Base-by-base conservation (phyloP, 2,329 filamentous ascomycete genomes). In the Calycina herbarum region DNA sequence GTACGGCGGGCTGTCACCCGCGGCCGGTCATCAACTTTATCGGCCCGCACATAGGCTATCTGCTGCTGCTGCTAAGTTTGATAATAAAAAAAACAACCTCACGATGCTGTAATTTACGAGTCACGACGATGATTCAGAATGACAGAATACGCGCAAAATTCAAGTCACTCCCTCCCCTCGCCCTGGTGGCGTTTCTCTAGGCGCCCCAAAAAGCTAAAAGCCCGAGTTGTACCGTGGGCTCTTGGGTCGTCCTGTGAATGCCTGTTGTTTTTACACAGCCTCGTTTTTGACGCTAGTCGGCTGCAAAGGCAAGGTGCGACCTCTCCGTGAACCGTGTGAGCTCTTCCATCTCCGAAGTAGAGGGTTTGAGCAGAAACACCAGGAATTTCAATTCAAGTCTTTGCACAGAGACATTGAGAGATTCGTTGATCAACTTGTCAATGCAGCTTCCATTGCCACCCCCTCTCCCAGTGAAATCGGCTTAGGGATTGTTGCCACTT, bases 221-320 rank as follows among this genome's bases (percentile, higher is more conserved):
- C 48, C 48, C 48, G 45, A 51, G 45, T 51, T 20, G 45, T 20
- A 29, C 27, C 27, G 27, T 29, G 10, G n/a, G 45, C 35, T 38
- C 35, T 38, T 38, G 35, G 35, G 11, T 8, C 33, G 2, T 5
- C 17, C 7, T 24, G 20, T 54, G 48, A 27, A 54, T 11, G 20
- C 48, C 48, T 24, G 48, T 29, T 24, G 20, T 24, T 54, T 33
- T 38, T 58, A 58, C 56, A 58, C 56, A 58, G 56, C 56, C 56
- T 58, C 56, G 27, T 58, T 58, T 33, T 58, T 38, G 29, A 33
- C 56, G 56, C 56, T 58, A 58, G 48, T 54, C 8, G 20, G 48
- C 48, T 54, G 48, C 48, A 13, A 54, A 13, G 48, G 48, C 24
- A 54, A 20, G 48, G 5, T 54, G 20, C 10, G 7, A 27, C 48